Evolutionary conservation across 192 early-diverging fungal genomes (phyloP), one percentile per base, ranked within the genome.

Genomic region (Linnemannia elongata): DNA sequence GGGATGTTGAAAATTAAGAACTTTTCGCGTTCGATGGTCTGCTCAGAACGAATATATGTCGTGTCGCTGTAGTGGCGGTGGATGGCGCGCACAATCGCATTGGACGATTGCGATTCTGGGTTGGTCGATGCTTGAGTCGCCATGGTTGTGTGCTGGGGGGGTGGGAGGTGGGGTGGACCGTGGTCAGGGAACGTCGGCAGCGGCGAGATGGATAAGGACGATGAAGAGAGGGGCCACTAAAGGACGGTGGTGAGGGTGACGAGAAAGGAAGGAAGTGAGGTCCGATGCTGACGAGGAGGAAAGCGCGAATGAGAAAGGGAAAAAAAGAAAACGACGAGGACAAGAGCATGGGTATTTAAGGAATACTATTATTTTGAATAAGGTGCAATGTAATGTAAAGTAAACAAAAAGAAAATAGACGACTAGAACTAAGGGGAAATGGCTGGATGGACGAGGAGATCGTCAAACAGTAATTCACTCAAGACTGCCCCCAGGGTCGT

Each of bases 1-100:
- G 86, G 87, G 22, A 93, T 69, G 38, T 52, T 72, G 55, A 63
- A 52, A 18, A 89, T 24, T 30, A 88, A 42, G 33, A 70, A 80
- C 41, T 73, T 66, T 55, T 88, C 83, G 39, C 83, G 44, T 30
- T 88, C 86, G 47, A 88, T 72, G 20, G 82, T 70, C 22, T 42
- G 57, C 5, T 41, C 35, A 24, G 85, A 71, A 8, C 86, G 83
- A 2, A 18, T 1, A 60, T 86, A 88, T 22, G 47, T 75, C 15
- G 84, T 72, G 71, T 82, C 81, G 10, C 82, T 74, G 42, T 73
- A 88, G 57, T 88, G 86, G 47, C 69, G 63, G 47, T 70, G 77
- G 22, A 78, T 35, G 9, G 77, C 68, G 22, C 77, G 77, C 18
- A 78, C 49, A 35, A 78, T 33, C 20, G 77, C 42, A 47, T 78